Base-by-base conservation (phyloP, 108 stramenopile species). In the Stephanodiscus triporus region DNA sequence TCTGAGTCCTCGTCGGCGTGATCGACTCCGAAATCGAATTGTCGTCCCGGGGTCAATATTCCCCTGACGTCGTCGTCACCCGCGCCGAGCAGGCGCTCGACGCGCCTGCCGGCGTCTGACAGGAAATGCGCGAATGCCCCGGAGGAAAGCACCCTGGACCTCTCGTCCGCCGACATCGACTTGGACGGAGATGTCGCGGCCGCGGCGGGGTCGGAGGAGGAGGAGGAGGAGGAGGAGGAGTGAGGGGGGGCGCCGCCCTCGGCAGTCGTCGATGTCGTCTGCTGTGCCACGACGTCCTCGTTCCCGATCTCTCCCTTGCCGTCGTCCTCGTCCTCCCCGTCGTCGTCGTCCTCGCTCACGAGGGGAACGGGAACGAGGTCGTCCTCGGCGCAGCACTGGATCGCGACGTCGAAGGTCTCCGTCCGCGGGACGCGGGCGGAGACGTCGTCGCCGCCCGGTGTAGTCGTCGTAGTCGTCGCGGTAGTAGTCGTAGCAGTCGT, bases 41-140 rank as follows among this genome's bases (percentile, higher is more conserved):
- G n/a, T 50, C 30, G 47, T 32, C 69, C 47, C 22, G 51, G 17
- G 27, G 23, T 10, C 54, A 74, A 14, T 2, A 74, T 47, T 0
- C 56, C 73, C 29, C 66, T 57, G 32, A 74, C n/a, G 27, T 32
- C 81, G 22, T 87, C 71, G 16, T 84, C 51, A 4, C 77, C 68
- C 22, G 86, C 82, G 20, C 89, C 91, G 53, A 95, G 67, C 29
- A 92, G 65, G 9, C 90, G 77, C 76, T 95, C 93, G 20, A 95
- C 93, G 55, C 90, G 91, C 79, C 91, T 92, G 51, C 88, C 89
- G 8, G 93, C 89, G 0, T 81, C 78, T 66, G 87, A 90, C 51
- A 95, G 69, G 78, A 95, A 95, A 7, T 79, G 70, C 0, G 82
- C 67, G 54, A 95, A 95, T 30, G 91, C 68, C 24, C 78, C 68